Evolutionary conservation across 345 rosid species (phyloP).

Genomic region (Anastatica hierochuntica): DNA sequence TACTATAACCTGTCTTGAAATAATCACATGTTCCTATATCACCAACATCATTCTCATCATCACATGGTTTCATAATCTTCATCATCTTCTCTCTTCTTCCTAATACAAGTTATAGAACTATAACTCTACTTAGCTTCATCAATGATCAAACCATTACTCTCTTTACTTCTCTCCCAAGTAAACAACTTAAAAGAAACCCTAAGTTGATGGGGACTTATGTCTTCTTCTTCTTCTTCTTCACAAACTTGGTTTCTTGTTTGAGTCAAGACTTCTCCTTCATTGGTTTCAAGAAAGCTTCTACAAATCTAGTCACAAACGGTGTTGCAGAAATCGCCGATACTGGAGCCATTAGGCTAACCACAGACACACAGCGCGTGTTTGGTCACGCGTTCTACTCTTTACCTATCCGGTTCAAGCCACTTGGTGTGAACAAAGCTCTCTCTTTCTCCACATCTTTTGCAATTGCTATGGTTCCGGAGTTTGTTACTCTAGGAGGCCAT

Average conservation of each 20-base stretch:
- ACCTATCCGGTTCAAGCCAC: slow-evolving; percentile 47
- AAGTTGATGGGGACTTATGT: slow-evolving; percentile 23
- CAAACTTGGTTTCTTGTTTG: slow-evolving; percentile 29
- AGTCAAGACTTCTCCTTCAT: slow-evolving; percentile 29
- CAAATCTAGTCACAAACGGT: slow-evolving; percentile 38
- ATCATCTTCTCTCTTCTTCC: not conserved
- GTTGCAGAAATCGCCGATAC: slow-evolving; percentile 37
- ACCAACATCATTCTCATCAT: slow-evolving; percentile 20
- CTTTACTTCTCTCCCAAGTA: slow-evolving; percentile 13
- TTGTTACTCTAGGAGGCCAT: slow-evolving; percentile 61
- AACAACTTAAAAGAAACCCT: not conserved
- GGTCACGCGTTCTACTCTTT: slow-evolving; percentile 83
- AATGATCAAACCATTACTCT: not conserved
- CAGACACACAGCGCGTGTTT: slow-evolving; percentile 33
- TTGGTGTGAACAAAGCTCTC: slow-evolving; percentile 24
- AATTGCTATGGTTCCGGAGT: slow-evolving; percentile 62
- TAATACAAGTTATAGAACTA: not conserved
- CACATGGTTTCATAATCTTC: slow-evolving; percentile 22
- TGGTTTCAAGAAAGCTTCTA: slow-evolving; percentile 34
- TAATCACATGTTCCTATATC: slow-evolving; percentile 17
- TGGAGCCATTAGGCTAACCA: slow-evolving; percentile 56
- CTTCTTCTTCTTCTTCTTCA: slow-evolving; percentile 17
- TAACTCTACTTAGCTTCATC: not conserved
- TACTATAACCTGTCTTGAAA: not conserved
- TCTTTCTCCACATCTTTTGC: slow-evolving; percentile 86